A percentile compares a stretch with the other conserved stretches of the same genome.
phyloP scores from a whole-genome alignment of 2,329 filamentous ascomycete genomes.

The Decorospora gaudefroyi region DNA sequence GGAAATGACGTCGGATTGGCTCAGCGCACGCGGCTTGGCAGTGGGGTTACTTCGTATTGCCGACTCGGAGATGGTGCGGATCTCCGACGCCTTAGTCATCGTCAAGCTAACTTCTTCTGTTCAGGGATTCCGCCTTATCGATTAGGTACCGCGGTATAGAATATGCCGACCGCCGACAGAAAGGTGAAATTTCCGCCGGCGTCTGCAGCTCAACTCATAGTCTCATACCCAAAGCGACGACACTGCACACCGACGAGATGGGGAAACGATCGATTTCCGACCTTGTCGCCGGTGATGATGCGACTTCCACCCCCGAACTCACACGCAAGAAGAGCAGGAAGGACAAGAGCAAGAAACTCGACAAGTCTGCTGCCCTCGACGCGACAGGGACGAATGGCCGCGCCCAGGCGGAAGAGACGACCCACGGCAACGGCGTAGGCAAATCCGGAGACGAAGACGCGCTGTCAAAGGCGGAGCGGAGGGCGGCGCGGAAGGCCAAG shows the following conservation, averaged over 20 bases:
- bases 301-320: constrained; percentile 24
- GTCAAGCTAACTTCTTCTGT: too few species aligned
- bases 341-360: constrained; percentile 41
- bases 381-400: constrained; percentile 29
- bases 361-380: constrained; percentile 22
- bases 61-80: constrained; percentile 1
- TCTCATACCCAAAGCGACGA: too few species aligned
- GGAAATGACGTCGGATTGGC: constrained; percentile 23
- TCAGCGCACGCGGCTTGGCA: constrained; percentile 7
- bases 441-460: constrained; percentile 38
- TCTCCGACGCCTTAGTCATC: too few species aligned
- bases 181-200: constrained; percentile 20
- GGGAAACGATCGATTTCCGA: constrained; percentile 46
- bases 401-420: constrained; percentile 26
- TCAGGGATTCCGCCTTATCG: constrained; percentile 33
- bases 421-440: constrained; percentile 19
- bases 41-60: constrained; percentile 6
- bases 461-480: constrained; percentile 50
- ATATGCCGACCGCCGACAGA: constrained; percentile 18
- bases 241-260: constrained; percentile 31
- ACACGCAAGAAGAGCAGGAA: constrained; percentile 49
- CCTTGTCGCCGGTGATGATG: constrained; percentile 34
- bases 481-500: constrained; percentile 50
- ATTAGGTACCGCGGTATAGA: too few species aligned
- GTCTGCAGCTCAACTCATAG: constrained; percentile 5